Base-by-base conservation (phyloP, 345 rosid species). In the Nasturtium officinale region DNA sequence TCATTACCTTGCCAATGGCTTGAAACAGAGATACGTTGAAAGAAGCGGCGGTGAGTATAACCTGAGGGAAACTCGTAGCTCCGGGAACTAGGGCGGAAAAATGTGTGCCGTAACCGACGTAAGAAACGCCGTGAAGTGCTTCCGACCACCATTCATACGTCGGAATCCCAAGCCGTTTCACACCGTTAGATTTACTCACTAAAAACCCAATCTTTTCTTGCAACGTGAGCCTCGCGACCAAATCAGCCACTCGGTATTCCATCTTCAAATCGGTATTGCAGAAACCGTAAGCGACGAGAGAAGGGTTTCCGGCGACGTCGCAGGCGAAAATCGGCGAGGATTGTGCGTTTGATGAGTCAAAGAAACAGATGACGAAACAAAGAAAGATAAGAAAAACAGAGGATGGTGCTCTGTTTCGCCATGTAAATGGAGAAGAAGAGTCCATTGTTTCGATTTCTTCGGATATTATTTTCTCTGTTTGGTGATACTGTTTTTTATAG, bases 121-220 rank as follows among this genome's bases (percentile, higher is more conserved):
- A 50, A n/a, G 97, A 91, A 37, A 91, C 96, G 28, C 99, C 98
- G 42, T 94, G 98, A 68, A 94, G 78, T 30, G 97, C 98, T 85
- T 94, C 98, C 0, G 96, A 89, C 99, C 97, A 95, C 99, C 99
- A 95, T 76, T 86, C 85, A 54, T 91, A 95, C 51, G 71, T 79
- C 1, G 99, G 99, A 38, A 91, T 86, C 45, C 99, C 97, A 2
- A 95, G 90, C 11, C 89, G 62, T 25, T 76, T 73, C 69, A 95
- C 96, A 26, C 84, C 86, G 17, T 82, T 84, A 1, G 96, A 86
- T 17, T 15, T 25, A 60, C 77, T 65, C 75, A 82, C 87, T 74
- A 91, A 56, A 78, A 85, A 86, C 4, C 75, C 48, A 0, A 91
- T 82, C 70, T 95, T 95, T 84, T 95, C 99, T 29, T 83, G 86